Base-by-base conservation (phyloP, 768 basidiomycete species). In the Arthromyces matolae region DNA sequence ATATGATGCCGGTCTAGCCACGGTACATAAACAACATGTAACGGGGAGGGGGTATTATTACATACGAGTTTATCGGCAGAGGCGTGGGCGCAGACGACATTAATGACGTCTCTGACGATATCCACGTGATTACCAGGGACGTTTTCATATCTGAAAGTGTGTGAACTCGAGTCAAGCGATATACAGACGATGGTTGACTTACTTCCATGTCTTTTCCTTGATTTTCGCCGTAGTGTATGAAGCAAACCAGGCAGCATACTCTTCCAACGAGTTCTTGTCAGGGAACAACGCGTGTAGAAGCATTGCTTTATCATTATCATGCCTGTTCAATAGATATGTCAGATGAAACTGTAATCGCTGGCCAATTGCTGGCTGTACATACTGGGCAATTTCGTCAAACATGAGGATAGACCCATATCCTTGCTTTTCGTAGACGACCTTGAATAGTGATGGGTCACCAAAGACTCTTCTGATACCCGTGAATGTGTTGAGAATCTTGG, bases 71-170 rank as follows among this genome's bases (percentile, higher is more conserved):
- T 56, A 45, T 70, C 65, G 2, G 71, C 68, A 22, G 67, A 66
- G 64, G 74, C 73, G 45, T 73, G 67, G 1, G 70, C 65, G 3
- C 65, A 61, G 16, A 68, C 64, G 8, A 72, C 59, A 42, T 78
- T 77, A 59, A 76, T 64, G 9, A 80, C 76, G 48, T 77, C 73
- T 31, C 68, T 64, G 14, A 77, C 71, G 47, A 80, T 66, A 52
- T 81, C 75, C 45, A 80, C 57, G 28, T 67, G 69, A 33, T 54
- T 64, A 29, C 68, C 71, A 7, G 63, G 54, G 14, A 65, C 51
- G 24, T 64, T 64, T n/a, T 60, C 51, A 41, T 69, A 66, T 20
- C 61, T 60, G 13, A 19, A 27, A 33, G n/a, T 39, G 4, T 28
- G 9, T 35, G 14, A n/a, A 10, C 9, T 20, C 32, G 4, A 31